phyloP scores from a whole-genome alignment of 2,329 filamentous ascomycete genomes.

The Pestalotiopsis sp. region DNA sequence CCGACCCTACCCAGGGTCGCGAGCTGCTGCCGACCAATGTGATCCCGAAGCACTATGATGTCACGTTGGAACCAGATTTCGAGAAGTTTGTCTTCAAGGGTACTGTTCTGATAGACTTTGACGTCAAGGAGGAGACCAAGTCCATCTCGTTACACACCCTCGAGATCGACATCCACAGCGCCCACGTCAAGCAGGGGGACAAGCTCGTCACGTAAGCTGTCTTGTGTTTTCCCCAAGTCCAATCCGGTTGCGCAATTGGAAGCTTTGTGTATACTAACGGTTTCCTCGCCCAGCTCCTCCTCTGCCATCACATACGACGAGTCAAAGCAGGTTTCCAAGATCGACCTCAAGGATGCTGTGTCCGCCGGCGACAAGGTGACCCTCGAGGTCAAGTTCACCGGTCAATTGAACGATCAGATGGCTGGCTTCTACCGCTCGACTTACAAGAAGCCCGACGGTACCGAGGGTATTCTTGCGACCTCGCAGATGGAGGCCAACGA shows the following conservation, averaged over 20 bases:
- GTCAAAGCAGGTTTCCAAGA: slow-evolving; percentile 77
- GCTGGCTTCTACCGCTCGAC: slow-evolving; percentile 96
- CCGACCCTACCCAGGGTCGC: slow-evolving; percentile 60
- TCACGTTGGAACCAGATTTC: slow-evolving; percentile 90
- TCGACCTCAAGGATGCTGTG: slow-evolving; percentile 76
- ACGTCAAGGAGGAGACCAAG: slow-evolving; percentile 80
- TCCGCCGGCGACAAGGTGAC: slow-evolving; percentile 76
- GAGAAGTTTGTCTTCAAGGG: slow-evolving; percentile 86
- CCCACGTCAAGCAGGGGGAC: slow-evolving; percentile 67
- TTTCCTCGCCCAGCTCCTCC: slow-evolving; percentile 54
- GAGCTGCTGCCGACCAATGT: slow-evolving; percentile 92
- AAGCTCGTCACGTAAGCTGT: slow-evolving; percentile 47
- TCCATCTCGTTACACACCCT: slow-evolving; percentile 87
- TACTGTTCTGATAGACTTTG: slow-evolving; percentile 81
- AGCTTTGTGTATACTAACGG: neutral
- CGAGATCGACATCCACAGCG: slow-evolving; percentile 80
- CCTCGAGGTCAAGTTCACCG: slow-evolving; percentile 76
- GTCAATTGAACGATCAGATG: slow-evolving; percentile 88
- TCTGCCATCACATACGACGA: slow-evolving; percentile 75
- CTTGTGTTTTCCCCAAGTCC: neutral
- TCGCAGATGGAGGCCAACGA: slow-evolving; percentile 98
- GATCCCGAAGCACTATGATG: slow-evolving; percentile 87
- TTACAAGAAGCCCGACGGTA: slow-evolving; percentile 82
- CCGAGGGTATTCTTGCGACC: slow-evolving; percentile 80
- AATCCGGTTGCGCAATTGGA: neutral